Evolutionary conservation across 1,284 basidiomycete genomes (phyloP), one percentile per base, ranked within the genome.

Genomic region (Macrocystidia cucumis): DNA sequence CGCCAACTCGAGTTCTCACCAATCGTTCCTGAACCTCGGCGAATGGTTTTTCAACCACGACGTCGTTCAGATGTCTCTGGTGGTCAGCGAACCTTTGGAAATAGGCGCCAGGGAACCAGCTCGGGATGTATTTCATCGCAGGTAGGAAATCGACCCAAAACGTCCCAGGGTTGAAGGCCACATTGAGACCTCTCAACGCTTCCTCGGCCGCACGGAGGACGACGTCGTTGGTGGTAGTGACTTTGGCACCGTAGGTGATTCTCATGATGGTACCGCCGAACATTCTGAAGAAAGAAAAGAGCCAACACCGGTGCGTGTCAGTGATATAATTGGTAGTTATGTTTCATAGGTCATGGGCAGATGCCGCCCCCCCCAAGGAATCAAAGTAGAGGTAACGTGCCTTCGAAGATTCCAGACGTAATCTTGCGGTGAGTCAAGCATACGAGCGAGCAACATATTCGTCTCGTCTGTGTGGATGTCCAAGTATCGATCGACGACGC

Each of bases 141-240:
- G 51, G 44, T 9, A 48, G 37, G 12, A 44, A 24, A 27, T 55
- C 51, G 2, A 52, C 50, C 13, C 47, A 29, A 34, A 47, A 52
- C 4, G 33, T 28, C 2, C 47, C 48, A 3, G 48, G 49, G 11
- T 32, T 34, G 9, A 18, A 29, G 2, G 40, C 44, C 5, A 41
- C 34, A 4, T 26, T 24, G 4, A 50, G 20, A 8, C 42, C 38
- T 2, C 19, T 29, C 4, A 47, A 22, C 8, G 36, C 38, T 19
- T 30, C 29, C 27, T 44, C 38, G 5, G 44, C 45, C 6, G 35
- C 41, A 11, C 24, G 20, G 13, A 49, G 28, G 16, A 42, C 47
- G 2, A 39, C 32, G 26, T 49, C 47, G 20, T 49, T 34, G 5
- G 17, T 11, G 3, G 31, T 33, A 7, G 37, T 24, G 5, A 51